phyloP scores from a whole-genome alignment of 805 yeast genomes.

The Candida anglica region DNA sequence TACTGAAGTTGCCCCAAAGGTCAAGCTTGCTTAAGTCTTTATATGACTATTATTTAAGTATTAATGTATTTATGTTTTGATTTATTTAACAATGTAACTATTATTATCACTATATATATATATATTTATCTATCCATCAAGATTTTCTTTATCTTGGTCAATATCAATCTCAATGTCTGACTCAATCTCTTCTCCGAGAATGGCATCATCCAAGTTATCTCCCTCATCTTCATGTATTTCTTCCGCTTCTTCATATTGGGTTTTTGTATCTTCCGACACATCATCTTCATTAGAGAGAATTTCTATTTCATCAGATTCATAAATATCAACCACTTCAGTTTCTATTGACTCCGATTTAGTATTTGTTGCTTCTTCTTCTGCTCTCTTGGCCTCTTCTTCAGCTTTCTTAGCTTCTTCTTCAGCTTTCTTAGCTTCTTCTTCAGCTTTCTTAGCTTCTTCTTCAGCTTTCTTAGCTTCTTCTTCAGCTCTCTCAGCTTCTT shows the following conservation, averaged over 20 bases:
- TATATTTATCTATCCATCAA: background rate
- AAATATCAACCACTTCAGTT: too few relatives aligned
- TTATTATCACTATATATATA: background rate
- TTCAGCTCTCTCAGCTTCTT: slow-evolving; percentile 20
- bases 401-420: too few relatives aligned
- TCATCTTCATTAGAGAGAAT: background rate
- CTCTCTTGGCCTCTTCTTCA: too few relatives aligned
- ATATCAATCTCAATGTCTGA: background rate
- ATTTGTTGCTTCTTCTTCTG: too few relatives aligned
- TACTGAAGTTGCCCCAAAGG: slow-evolving; percentile 16
- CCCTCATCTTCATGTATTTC: slow-evolving; percentile 48
- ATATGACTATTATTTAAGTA: too few relatives aligned
- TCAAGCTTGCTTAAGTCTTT: slow-evolving; percentile 4
- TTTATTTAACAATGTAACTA: background rate
- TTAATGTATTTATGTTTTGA: background rate
- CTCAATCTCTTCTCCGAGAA: slow-evolving; percentile 48
- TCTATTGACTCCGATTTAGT: too few relatives aligned
- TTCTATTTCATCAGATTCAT: too few relatives aligned
- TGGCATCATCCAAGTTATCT: slow-evolving; percentile 66
- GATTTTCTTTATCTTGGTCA: background rate
- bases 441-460: too few relatives aligned
- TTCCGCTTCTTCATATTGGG: slow-evolving; percentile 11
- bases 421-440: too few relatives aligned
- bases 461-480: too few relatives aligned
- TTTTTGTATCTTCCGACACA: background rate